phyloP scores from a whole-genome alignment of 2,329 filamentous ascomycete genomes.

The Pyrenochaeta sp. region DNA sequence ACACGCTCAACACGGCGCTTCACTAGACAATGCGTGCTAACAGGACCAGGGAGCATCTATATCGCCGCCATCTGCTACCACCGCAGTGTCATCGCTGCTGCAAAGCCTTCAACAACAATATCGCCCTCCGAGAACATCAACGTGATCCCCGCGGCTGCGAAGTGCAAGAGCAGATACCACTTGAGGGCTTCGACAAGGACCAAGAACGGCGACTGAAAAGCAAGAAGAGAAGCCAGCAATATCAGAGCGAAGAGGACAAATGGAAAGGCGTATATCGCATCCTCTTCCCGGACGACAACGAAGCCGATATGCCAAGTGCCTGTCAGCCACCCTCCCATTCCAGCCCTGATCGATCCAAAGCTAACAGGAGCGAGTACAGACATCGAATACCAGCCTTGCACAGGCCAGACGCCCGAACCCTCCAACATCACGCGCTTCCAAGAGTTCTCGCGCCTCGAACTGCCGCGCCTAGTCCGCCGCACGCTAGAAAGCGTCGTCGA shows the following conservation, averaged over 20 bases:
- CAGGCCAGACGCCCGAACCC: conserved; percentile 6
- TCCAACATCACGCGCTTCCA: conserved; percentile 30
- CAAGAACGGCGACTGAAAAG: conserved; percentile 37
- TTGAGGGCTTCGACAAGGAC: conserved; percentile 36
- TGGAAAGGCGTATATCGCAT: conserved; percentile 37
- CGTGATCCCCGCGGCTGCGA: conserved; percentile 31
- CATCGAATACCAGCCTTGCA: conserved; percentile 29
- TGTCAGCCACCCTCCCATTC: conserved; percentile 14
- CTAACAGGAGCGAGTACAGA: conserved; percentile 9
- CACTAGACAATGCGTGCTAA: not conserved
- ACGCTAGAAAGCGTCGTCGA: conserved; percentile 35
- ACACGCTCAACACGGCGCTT: not conserved
- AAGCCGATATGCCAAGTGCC: conserved; percentile 31
- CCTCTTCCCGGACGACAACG: conserved; percentile 34
- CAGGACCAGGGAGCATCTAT: conserved; percentile 29
- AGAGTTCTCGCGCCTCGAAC: conserved; percentile 34
- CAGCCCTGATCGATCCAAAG: too few relatives aligned
- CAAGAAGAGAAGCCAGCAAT: conserved; percentile 30
- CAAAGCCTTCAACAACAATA: conserved; percentile 28
- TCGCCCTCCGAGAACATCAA: conserved; percentile 32
- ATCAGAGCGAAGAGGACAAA: conserved; percentile 33
- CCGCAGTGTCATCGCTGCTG: conserved; percentile 37
- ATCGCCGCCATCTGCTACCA: conserved; percentile 33
- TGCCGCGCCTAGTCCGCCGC: conserved; percentile 36
- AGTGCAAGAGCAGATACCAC: conserved; percentile 25